These are phyloP conservation scores for Cladosporium colombiae DNA, from an alignment of 2,329 filamentous ascomycete genomes.

Conservation along the genomic window DNA sequence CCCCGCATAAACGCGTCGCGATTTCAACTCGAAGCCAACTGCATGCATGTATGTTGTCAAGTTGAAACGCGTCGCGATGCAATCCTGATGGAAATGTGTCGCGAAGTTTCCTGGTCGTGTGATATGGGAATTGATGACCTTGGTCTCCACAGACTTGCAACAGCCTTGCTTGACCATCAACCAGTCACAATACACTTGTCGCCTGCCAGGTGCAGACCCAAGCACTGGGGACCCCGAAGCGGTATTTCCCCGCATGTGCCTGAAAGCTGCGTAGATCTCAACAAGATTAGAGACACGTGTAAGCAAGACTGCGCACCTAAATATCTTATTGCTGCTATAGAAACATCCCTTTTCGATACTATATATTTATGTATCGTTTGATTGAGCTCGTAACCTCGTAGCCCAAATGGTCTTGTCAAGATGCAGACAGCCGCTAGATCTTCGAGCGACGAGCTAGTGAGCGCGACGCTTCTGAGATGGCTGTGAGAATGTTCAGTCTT, in stretches of 20 bases:
- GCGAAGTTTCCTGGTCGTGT: background rate
- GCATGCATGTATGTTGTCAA: conserved; percentile 2
- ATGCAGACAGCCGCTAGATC: background rate
- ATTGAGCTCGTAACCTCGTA: background rate
- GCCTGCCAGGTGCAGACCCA: background rate
- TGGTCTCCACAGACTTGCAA: no score
- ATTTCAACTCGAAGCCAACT: background rate
- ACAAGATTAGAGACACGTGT: background rate
- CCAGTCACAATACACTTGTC: background rate
- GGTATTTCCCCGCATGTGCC: background rate
- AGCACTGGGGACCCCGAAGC: background rate
- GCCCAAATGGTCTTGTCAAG: background rate
- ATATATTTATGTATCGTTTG: background rate
- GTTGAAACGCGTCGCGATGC: conserved; percentile 7
- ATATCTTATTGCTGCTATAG: background rate
- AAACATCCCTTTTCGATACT: background rate
- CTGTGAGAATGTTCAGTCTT: background rate
- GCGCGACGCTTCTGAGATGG: background rate
- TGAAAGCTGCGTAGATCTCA: background rate
- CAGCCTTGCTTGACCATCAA: background rate
- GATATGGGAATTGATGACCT: no score
- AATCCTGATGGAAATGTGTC: background rate
- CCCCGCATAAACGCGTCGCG: background rate
- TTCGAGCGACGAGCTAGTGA: background rate
- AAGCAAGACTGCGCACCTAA: background rate